Evolutionary conservation across 495 filamentous ascomycete species (phyloP).

Genomic region (Aspergillus steynii): DNA sequence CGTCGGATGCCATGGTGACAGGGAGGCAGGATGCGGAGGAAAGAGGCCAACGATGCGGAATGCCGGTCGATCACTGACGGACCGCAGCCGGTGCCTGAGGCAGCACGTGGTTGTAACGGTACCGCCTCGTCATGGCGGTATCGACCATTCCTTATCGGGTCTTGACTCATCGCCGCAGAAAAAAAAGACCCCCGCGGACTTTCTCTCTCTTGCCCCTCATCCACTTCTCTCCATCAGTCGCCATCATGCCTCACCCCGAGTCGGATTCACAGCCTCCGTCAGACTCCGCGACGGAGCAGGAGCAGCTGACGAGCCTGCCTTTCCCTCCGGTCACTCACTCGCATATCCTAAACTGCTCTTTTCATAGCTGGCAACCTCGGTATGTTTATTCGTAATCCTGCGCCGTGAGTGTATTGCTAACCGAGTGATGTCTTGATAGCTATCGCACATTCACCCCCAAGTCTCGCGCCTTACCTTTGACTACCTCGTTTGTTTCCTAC

Average conservation of each 20-base stretch:
- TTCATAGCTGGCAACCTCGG: conserved; percentile 83
- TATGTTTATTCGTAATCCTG: conserved; percentile 16
- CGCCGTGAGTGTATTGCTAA: neutral
- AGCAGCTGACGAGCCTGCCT: conserved; percentile 48
- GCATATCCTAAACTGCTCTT: conserved; percentile 93
- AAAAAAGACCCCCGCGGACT: conserved; percentile 15
- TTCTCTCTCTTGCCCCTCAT: conserved; percentile 3
- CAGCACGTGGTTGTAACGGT: conserved; percentile 14
- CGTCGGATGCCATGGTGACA: conserved; percentile 55
- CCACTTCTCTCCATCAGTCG: neutral
- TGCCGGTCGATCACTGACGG: conserved; percentile 3
- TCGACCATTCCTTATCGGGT: conserved; percentile 11
- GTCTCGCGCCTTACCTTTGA: conserved; percentile 77
- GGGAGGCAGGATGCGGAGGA: conserved; percentile 5
- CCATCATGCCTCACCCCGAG: conserved; percentile 37
- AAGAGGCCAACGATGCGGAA: conserved; percentile 13
- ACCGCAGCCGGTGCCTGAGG: conserved; percentile 20
- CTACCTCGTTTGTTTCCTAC: conserved; percentile 74
- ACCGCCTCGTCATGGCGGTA: conserved; percentile 11
- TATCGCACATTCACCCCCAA: conserved; percentile 83
- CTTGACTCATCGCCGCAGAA: conserved; percentile 14
- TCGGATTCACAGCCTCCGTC: conserved; percentile 18
- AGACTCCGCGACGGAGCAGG: conserved; percentile 20
- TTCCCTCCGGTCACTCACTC: conserved; percentile 81
- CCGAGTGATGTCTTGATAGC: conserved; percentile 29